Evolutionary conservation across 78 protist genomes (phyloP), one percentile per base, ranked within the genome.

Genomic region (Dictyostelium firmibasis): DNA sequence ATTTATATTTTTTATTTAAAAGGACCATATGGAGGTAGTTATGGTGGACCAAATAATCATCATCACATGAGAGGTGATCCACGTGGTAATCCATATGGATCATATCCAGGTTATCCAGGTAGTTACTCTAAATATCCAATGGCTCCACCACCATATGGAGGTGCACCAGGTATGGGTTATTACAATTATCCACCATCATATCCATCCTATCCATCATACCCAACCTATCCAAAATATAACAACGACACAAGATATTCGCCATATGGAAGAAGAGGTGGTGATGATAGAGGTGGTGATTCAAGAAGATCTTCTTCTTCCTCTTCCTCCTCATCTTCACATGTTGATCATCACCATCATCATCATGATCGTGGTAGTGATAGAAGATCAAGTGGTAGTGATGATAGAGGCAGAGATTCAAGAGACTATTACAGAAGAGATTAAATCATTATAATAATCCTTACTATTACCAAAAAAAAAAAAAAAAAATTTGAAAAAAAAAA

Each of bases 141-240:
- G 62, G 25, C 92, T 11, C 78, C 50, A 25, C 78, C 92, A 75
- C 92, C 92, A 18, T 86, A 86, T 57, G 83, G 85, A 6, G 67
- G 67, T 57, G 67, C 67, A 20, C 67, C 67, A 20, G 91, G 83
- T 10, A 75, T 38, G 53, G 92, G 92, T 35, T 85, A 84, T 47
- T 84, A 84, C 50, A 78, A 81, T 60, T 86, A 86, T 44, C 78
- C 60, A 11, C 84, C 84, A 16, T 60, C 69, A 3, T 89, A 89
- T 38, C 81, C 82, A 64, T 27, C 81, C 10, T 74, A 83, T 5
- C 57, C 94, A 41, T 72, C 79, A 2, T 41, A 67, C 69, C 74
- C 84, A 74, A 27, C 72, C 0, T 25, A 43, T 43, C 77, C 77
- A 67, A 38, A 27, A 47, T 64, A 64, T 70, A 72, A 72, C 7